Evolutionary conservation across 768 basidiomycete genomes (phyloP), one percentile per base, ranked within the genome.

Genomic region (Suillus clintonianus): DNA sequence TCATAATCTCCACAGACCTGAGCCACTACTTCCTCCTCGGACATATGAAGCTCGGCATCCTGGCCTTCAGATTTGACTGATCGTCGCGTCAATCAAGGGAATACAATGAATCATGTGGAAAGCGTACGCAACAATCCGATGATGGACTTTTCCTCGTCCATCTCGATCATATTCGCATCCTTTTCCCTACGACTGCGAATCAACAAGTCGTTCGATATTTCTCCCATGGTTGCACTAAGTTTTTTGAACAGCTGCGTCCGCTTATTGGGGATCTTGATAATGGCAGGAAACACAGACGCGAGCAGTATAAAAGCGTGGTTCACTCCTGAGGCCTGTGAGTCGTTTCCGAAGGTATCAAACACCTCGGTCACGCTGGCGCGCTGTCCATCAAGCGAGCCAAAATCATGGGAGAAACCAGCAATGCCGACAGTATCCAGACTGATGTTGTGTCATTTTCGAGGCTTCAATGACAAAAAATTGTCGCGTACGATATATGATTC

Each of bases 391-490:
- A 79, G 72, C 0, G 76, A 71, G 41, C 71, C 71, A 63, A 79
- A 79, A 65, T 78, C 73, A 67, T 79, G 74, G 9, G 70, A 70
- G 66, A 79, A 79, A 11, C 77, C 78, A 47, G 77, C 75, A 51
- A 75, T 67, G 36, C 77, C 75, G 62, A 79, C 69, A 43, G 77
- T 81, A 67, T 89, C 87, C 5, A 88, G 74, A 13, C 85, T 86
- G n/a, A 7, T n/a, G 4, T 54, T 2, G 14, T 24, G 15, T 32
- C 6, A 47, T 22, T 41, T 30, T 5, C 5, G 37, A 36, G 55
- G 24, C 13, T 6, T 14, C 0, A 19, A 9, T 0, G 3, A 8
- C 11, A 50, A 27, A n/a, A 27, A 27, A 2, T 17, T 9, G 30
- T 50, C 48, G 65, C 77, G 24, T 58, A 76, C 73, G 74, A 73